Base-by-base conservation (phyloP, 2,329 filamentous ascomycete genomes). In the Aphanocladium album region DNA sequence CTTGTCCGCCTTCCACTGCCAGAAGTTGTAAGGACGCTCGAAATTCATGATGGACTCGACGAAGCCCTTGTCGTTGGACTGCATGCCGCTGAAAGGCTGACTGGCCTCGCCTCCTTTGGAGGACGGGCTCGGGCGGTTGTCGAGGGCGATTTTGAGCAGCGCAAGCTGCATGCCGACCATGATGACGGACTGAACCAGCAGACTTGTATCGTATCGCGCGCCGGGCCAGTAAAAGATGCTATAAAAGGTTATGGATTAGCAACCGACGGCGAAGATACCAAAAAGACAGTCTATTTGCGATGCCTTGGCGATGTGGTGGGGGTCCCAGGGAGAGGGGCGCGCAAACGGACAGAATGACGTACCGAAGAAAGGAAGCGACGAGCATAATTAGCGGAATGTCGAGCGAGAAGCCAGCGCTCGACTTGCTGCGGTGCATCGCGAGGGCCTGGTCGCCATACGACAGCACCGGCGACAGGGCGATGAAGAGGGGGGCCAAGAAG, bases 1-100 rank as follows among this genome's bases (percentile, higher is more conserved):
- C 67, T 86, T 86, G 6, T 86, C 80, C 21, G 83, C 84, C 60
- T 85, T 82, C 90, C 90, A 93, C 73, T 90, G 89, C 90, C 90
- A 93, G 72, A 93, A 93, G 68, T 86, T 83, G 70, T 87, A 93
- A 0, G 90, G 90, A 25, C 90, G 79, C 63, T 78, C 79, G n/a
- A 68, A 68, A 11, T 68, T 67, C 62, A 70, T 70, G 7, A 68
- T 25, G 55, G 25, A 62, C 58, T 57, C 61, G 45, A 61, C 37
- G 19, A 61, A 57, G 23, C 61, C 57, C 46, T 58, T 61, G 71
- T 66, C 37, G 11, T 71, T 75, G 63, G 79, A 76, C 43, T 79
- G 71, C 8, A 77, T 69, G 23, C 81, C 83, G 2, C 83, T 78
- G 71, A 93, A 92, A 14, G 90, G 89, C 23, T 79, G 64, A 2